These are phyloP conservation scores for Didymella glomerata DNA, from an alignment of 2,329 filamentous ascomycete species.

Conservation along the genomic window DNA sequence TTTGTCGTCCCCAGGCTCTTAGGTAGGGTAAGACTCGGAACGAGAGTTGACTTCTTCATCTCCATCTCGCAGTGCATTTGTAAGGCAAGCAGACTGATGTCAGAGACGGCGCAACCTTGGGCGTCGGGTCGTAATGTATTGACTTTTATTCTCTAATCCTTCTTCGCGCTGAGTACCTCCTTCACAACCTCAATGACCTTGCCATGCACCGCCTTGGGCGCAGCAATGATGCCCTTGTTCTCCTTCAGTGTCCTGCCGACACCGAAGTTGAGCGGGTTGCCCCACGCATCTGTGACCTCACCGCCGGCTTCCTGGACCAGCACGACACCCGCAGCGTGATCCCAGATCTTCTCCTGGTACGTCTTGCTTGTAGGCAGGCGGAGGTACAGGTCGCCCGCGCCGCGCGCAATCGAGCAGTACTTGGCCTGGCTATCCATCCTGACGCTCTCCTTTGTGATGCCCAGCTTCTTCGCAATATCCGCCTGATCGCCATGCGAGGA, in stretches of 20 bases:
- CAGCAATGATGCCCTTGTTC: constrained; percentile 95
- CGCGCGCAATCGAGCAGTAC: constrained; percentile 93
- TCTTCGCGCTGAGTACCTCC: constrained; percentile 68
- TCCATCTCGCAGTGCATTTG: no score
- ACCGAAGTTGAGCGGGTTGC: constrained; percentile 85
- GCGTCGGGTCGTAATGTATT: no score
- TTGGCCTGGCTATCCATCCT: constrained; percentile 98
- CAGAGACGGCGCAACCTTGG: no score
- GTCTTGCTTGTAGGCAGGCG: constrained; percentile 83
- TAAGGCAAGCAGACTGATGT: no score
- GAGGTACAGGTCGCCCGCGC: constrained; percentile 93
- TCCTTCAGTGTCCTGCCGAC: constrained; percentile 83
- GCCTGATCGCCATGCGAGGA: constrained; percentile 89
- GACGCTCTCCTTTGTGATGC: constrained; percentile 88
- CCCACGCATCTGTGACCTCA: constrained; percentile 86
- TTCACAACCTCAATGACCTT: constrained; percentile 83
- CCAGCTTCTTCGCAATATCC: constrained; percentile 81
- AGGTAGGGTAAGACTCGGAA: no score
- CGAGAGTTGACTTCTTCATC: no score
- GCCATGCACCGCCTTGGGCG: constrained; percentile 77
- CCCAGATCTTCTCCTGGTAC: constrained; percentile 99
- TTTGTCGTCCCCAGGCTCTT: no score
- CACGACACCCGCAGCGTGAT: constrained; percentile 93
- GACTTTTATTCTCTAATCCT: no score
- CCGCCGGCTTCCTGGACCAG: constrained; percentile 95